Base-by-base conservation (phyloP, 192 early-diverging fungal species). In the Backusella psychrophila region DNA sequence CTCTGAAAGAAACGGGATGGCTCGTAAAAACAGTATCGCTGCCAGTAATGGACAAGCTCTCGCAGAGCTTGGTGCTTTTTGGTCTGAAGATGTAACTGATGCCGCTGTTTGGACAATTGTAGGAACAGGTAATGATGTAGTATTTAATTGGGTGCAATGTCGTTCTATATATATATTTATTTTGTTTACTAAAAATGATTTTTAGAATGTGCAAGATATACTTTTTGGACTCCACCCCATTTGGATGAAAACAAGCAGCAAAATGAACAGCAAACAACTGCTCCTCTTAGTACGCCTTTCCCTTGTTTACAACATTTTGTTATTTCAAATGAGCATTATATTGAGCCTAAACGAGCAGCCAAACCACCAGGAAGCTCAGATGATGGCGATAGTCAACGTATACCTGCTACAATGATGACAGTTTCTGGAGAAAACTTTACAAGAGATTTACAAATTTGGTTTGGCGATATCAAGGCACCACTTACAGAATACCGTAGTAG, bases 51-150 rank as follows among this genome's bases (percentile, higher is more conserved):
- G 38, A n/a, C 38, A 56, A 31, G 71, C 71, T 23, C 41, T 73
- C 15, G 35, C 76, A 15, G 15, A 36, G 21, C 39, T 78, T 41
- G 75, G 75, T 19, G 73, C 90, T 87, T 81, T 87, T 65, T 91
- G 90, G 90, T 87, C 87, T 8, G 93, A 95, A 75, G 92, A 93
- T 81, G 91, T 94, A 12, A 90, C 89, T 2, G 95, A 97, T 85
- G 85, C 86, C 7, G 92, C 94, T 1, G 90, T 97, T 49, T 97
- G 96, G 96, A 97, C 96, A 19, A 92, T 97, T 77, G 94, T 97
- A 15, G 93, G 95, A 36, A 93, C 92, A 3, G 77, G 71, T 89
- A 75, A 81, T 72, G 23, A 11, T 49, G 0, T 49, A n/a, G 19
- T 19, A 19, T 49, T 38, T n/a, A 9, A 36, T 21, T 39, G 8